A percentile compares a stretch with the other conserved stretches of the same genome.
phyloP scores from a whole-genome alignment of 148 eudicot species.

The Camellia granthamiana region DNA sequence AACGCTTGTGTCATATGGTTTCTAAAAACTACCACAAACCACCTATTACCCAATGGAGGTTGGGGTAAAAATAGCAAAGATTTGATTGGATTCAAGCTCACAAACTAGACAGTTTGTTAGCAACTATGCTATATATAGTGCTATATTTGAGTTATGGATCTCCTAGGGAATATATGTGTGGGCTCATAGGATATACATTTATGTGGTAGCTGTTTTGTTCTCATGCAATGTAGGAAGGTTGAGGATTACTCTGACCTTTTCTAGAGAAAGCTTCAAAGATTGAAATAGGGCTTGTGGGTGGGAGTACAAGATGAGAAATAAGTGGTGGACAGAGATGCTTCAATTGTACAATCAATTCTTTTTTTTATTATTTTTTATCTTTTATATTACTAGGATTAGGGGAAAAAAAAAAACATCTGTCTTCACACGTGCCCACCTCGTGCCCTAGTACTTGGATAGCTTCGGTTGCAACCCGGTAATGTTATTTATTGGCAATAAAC shows the following conservation, averaged over 20 bases:
- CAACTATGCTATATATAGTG: not conserved
- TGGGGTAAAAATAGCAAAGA: constrained; percentile 4
- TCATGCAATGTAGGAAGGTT: not conserved
- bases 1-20: not conserved
- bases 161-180: not conserved
- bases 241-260: not conserved
- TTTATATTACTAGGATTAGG: no score
- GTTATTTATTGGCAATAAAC: no score
- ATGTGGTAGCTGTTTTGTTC: not conserved
- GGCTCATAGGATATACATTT: not conserved
- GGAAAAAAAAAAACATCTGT: no score
- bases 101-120: not conserved
- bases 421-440: no score
- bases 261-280: not conserved
- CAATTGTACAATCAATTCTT: not conserved
- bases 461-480: no score
- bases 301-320: not conserved
- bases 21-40: not conserved
- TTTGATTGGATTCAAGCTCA: not conserved
- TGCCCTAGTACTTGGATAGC: no score
- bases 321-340: not conserved
- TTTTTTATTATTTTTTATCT: no score
- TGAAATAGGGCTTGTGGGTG: not conserved
- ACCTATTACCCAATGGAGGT: not conserved
- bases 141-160: not conserved